Conservation (phyloP, 176 grass and related monocot species). For the Neostapfia colusana region DNA sequence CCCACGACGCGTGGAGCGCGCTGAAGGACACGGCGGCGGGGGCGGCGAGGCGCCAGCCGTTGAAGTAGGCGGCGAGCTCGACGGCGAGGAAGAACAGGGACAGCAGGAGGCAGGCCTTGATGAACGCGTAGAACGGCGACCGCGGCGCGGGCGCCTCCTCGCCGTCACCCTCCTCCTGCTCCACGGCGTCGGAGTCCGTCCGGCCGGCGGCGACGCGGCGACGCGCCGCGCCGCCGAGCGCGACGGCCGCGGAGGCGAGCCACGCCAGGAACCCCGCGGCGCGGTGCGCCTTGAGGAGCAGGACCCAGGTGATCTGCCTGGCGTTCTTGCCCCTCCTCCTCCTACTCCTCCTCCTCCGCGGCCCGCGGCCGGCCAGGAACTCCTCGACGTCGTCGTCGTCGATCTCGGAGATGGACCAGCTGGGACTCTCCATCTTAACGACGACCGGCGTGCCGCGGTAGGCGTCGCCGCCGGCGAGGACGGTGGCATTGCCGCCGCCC, state of each 20-base stretch:
- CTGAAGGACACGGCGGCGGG: not conserved
- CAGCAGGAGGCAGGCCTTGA: slow-evolving; percentile 56
- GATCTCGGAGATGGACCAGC: slow-evolving; percentile 87
- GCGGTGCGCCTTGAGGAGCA: slow-evolving; percentile 87
- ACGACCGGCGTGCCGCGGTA: slow-evolving; percentile 82
- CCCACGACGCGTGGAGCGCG: slow-evolving; percentile 58
- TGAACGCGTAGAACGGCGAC: slow-evolving; percentile 57
- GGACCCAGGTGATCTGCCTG: slow-evolving; percentile 90
- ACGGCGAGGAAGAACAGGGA: slow-evolving; percentile 54
- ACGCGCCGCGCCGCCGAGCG: slow-evolving; percentile 53
- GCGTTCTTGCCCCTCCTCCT: slow-evolving; percentile 60
- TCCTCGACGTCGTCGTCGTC: slow-evolving; percentile 10
- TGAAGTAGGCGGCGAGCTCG: slow-evolving; percentile 63
- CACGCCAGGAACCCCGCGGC: slow-evolving; percentile 73
- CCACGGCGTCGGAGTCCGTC: slow-evolving; percentile 47
- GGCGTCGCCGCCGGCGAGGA: slow-evolving; percentile 30
- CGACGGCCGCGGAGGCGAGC: slow-evolving; percentile 52
- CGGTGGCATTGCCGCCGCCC: slow-evolving; percentile 10
- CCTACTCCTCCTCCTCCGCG: not conserved
- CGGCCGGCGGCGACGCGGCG: slow-evolving; percentile 53
- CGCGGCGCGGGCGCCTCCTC: not conserved
- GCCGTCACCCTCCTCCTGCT: too few species aligned
- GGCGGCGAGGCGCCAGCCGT: slow-evolving; percentile 10
- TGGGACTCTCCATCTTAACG: slow-evolving; percentile 87
- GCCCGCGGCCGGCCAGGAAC: not conserved